Conservation (phyloP, 2,329 filamentous ascomycete species). For the Xylaria hypoxylon region DNA sequence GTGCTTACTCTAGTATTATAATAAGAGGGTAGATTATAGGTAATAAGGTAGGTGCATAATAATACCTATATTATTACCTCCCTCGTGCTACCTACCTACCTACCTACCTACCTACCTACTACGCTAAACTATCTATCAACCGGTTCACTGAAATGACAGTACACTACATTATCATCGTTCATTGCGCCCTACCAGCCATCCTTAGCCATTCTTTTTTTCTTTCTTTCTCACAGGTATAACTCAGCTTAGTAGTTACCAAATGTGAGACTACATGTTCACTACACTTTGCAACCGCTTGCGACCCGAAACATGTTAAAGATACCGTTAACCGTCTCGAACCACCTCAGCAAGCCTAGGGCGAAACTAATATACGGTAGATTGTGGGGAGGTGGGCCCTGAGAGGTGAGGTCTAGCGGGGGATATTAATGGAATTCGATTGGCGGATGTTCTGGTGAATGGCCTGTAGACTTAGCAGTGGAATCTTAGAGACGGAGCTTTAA, state of each 20-base stretch:
- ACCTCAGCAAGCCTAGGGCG: conserved; percentile 4
- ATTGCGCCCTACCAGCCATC: conserved; percentile 5
- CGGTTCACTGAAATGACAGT: conserved; percentile 21
- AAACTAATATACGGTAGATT: conserved; percentile 25
- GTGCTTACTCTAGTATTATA: conserved; percentile 34
- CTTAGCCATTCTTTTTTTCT: conserved; percentile 5
- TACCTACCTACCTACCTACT: too few relatives aligned
- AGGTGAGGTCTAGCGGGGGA: conserved; percentile 19
- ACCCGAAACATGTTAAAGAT: background rate
- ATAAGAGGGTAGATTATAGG: conserved; percentile 21
- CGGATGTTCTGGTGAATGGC: conserved; percentile 24
- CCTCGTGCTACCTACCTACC: conserved; percentile 23
- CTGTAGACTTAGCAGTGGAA: conserved; percentile 24
- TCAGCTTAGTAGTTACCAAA: background rate
- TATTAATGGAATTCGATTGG: conserved; percentile 25
- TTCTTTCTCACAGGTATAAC: background rate
- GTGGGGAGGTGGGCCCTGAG: conserved; percentile 33
- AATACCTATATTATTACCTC: conserved; percentile 24
- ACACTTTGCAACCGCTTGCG: background rate
- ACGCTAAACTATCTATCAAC: conserved; percentile 24
- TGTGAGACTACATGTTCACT: background rate
- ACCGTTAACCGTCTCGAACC: background rate
- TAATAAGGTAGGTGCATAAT: conserved; percentile 20
- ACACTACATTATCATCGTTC: conserved; percentile 10
- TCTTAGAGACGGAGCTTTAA: background rate